phyloP scores from a whole-genome alignment of 805 yeast species.

The Saccharomycopsis fermentans region DNA sequence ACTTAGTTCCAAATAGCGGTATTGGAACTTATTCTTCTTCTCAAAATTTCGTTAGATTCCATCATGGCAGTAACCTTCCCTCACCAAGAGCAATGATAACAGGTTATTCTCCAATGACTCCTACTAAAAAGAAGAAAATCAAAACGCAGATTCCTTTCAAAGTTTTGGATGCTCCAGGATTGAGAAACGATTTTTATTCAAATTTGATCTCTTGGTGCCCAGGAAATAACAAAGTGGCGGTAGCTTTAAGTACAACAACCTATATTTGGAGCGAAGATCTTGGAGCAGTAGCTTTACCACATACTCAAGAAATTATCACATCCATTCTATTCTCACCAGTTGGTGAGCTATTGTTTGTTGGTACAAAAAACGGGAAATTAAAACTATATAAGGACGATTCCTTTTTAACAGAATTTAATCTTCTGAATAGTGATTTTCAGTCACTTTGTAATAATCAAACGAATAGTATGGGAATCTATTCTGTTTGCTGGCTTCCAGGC shows the following conservation, averaged over 20 bases:
- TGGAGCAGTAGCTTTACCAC: conserved; percentile 36
- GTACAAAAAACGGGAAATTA: conserved; percentile 48
- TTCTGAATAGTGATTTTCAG: not conserved
- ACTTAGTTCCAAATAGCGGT: conserved; percentile 1
- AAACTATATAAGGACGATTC: conserved; percentile 33
- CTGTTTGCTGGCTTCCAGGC: conserved; percentile 50
- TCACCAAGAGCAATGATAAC: conserved; percentile 7
- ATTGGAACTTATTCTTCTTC: not conserved
- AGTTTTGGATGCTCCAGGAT: conserved; percentile 57
- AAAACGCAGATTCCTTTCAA: conserved; percentile 36
- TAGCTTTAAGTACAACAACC: conserved; percentile 51
- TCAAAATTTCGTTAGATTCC: conserved; percentile 14
- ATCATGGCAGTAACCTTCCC: conserved; percentile 17
- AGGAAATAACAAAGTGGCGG: conserved; percentile 40
- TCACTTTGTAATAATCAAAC: not conserved
- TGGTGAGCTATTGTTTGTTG: conserved; percentile 40
- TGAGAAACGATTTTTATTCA: conserved; percentile 69
- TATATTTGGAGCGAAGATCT: conserved; percentile 52
- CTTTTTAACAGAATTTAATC: conserved; percentile 16
- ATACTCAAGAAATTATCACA: conserved; percentile 31
- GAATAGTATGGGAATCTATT: conserved; percentile 34
- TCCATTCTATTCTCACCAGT: conserved; percentile 50
- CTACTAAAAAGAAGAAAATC: conserved; percentile 23
- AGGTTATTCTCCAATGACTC: not conserved
- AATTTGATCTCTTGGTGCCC: conserved; percentile 67